These are phyloP conservation scores for Metschnikowia cubensis DNA, from an alignment of 805 yeast genomes.

Conservation along the genomic window DNA sequence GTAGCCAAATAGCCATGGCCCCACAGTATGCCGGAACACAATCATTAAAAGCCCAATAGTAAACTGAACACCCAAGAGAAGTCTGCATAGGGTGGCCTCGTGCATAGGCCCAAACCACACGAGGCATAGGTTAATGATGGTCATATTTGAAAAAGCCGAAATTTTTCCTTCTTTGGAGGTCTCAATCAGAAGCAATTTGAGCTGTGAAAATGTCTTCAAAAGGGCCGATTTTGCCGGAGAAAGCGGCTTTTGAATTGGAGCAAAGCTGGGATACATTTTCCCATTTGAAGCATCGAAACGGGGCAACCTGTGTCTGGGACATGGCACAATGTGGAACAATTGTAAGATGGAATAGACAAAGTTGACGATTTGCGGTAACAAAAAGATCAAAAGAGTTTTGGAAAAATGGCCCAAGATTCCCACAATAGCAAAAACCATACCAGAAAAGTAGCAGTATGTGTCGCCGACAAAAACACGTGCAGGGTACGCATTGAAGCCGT, in stretches of 20 bases:
- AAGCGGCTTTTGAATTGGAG: constrained; percentile 23
- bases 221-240: constrained; percentile 26
- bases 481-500: constrained; percentile 84
- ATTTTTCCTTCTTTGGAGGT: constrained; percentile 23
- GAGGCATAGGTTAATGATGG: constrained; percentile 75
- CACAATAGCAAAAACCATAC: constrained; percentile 97
- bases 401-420: constrained; percentile 96
- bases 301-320: constrained; percentile 95
- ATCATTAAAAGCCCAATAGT: constrained; percentile 63
- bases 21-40: constrained; percentile 73
- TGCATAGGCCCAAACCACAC: constrained; percentile 89
- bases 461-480: constrained; percentile 95
- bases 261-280: constrained; percentile 61
- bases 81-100: constrained; percentile 69
- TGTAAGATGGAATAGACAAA: constrained; percentile 92
- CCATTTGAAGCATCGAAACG: constrained; percentile 64
- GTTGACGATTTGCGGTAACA: constrained; percentile 88
- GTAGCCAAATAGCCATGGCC: constrained; percentile 81
- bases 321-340: constrained; percentile 77
- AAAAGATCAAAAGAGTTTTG: constrained; percentile 80
- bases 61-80: constrained; percentile 61
- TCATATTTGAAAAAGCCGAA: constrained; percentile 68
- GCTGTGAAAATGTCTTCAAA: constrained; percentile 43
- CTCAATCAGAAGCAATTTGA: constrained; percentile 45
- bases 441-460: constrained; percentile 95